phyloP scores from a whole-genome alignment of 164 flowering plant genomes.

The Taxillus chinensis region DNA sequence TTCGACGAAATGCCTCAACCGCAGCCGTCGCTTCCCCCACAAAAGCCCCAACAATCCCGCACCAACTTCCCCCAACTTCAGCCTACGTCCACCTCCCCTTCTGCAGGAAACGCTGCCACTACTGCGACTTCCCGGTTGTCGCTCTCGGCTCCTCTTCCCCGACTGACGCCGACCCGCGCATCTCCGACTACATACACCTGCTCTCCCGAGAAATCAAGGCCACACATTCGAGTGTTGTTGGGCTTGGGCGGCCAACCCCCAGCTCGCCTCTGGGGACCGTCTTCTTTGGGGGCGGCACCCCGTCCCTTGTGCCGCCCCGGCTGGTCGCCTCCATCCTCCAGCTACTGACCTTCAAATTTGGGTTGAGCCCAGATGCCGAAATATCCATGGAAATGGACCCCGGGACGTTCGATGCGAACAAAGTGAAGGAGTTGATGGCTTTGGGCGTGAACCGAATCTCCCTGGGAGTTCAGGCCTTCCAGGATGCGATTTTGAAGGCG shows the following conservation, averaged over 20 bases:
- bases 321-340: constrained; percentile 50
- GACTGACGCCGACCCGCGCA: constrained; percentile 59
- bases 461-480: constrained; percentile 95
- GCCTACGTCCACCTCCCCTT: constrained; percentile 93
- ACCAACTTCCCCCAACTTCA: constrained; percentile 53
- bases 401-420: constrained; percentile 70
- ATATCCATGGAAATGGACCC: constrained; percentile 96
- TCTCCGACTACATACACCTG: constrained; percentile 45
- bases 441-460: constrained; percentile 92
- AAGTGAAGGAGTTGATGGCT: constrained; percentile 45
- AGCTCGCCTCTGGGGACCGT: constrained; percentile 68
- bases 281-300: constrained; percentile 94
- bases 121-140: constrained; percentile 91
- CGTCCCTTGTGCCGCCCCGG: constrained; percentile 81
- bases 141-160: constrained; percentile 62
- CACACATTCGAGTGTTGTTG: no score
- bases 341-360: constrained; percentile 47
- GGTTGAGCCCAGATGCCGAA: constrained; percentile 52
- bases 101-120: constrained; percentile 93
- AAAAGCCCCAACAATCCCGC: constrained; percentile 3
- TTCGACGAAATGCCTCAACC: constrained; percentile 62
- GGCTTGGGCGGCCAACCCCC: constrained; percentile 8
- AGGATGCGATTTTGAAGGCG: constrained; percentile 60
- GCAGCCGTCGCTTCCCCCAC: constrained; percentile 17
- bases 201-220: constrained; percentile 66